phyloP scores from a whole-genome alignment of 495 filamentous ascomycete genomes.

The Trichocladium uniseriatum region DNA sequence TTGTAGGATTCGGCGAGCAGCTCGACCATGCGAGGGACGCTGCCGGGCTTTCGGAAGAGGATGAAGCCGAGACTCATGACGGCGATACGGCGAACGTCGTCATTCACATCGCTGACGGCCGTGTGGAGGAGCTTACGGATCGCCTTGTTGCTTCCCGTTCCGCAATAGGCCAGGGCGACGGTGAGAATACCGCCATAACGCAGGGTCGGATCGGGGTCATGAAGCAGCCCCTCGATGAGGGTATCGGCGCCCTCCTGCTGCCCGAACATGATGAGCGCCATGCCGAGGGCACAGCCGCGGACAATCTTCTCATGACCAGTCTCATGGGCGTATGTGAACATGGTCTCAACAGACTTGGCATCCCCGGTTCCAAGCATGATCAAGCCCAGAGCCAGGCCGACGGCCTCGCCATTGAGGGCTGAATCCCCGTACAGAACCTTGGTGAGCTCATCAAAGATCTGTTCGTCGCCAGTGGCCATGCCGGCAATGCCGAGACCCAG shows the following conservation, averaged over 20 bases:
- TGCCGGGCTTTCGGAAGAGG: conserved; percentile 93
- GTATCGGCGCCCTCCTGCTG: conserved; percentile 91
- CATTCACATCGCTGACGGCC: conserved; percentile 96
- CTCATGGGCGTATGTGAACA: conserved; percentile 96
- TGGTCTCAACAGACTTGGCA: conserved; percentile 78
- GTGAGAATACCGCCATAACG: conserved; percentile 98
- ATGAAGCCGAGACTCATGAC: conserved; percentile 99
- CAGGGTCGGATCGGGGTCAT: conserved; percentile 86
- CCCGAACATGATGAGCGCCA: conserved; percentile 97
- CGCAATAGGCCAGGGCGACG: conserved; percentile 95
- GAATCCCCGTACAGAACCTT: conserved; percentile 83
- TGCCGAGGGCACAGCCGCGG: conserved; percentile 86
- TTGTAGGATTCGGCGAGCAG: conserved; percentile 97
- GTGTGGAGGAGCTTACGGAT: conserved; percentile 95
- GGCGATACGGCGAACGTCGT: conserved; percentile 93
- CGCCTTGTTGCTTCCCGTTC: conserved; percentile 95
- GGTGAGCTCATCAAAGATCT: conserved; percentile 86
- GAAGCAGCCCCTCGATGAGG: conserved; percentile 83
- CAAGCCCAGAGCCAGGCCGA: conserved; percentile 88
- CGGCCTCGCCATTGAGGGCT: conserved; percentile 92
- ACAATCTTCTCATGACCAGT: conserved; percentile 99
- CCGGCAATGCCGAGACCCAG: conserved; percentile 92
- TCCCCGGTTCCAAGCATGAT: conserved; percentile 97
- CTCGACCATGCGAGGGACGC: conserved; percentile 98
- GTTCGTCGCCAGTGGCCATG: conserved; percentile 87